Conservation (phyloP, 2,329 filamentous ascomycete species). For the Didymosphaeria variabile region DNA sequence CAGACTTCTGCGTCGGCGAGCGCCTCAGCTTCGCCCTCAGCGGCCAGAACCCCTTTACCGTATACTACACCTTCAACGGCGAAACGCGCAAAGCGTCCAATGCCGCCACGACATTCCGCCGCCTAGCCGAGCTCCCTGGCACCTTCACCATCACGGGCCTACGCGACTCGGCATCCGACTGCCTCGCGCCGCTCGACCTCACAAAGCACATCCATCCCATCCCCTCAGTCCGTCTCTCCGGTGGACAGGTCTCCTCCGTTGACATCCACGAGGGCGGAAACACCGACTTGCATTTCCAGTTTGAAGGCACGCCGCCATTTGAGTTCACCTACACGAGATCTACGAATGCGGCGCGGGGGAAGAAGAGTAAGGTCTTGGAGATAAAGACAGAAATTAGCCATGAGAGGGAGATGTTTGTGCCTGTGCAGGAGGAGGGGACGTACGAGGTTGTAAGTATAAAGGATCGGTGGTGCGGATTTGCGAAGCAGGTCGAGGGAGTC, state of each 20-base stretch:
- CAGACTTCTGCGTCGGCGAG: constrained; percentile 95
- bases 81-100: constrained; percentile 80
- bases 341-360: constrained; percentile 74
- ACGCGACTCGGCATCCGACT: constrained; percentile 87
- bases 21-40: constrained; percentile 91
- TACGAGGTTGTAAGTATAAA: constrained; percentile 98
- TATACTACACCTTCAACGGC: constrained; percentile 89
- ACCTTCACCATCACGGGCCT: constrained; percentile 87
- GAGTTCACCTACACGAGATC: constrained; percentile 97
- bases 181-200: constrained; percentile 80
- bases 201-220: constrained; percentile 88
- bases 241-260: constrained; percentile 79
- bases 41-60: constrained; percentile 89
- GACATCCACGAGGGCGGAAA: constrained; percentile 98
- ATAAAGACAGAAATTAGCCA: constrained; percentile 88
- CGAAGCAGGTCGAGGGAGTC: constrained; percentile 67
- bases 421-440: constrained; percentile 90
- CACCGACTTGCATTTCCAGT: constrained; percentile 92
- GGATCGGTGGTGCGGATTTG: constrained; percentile 90
- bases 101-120: constrained; percentile 83
- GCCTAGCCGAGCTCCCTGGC: constrained; percentile 90
- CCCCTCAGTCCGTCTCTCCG: constrained; percentile 88
- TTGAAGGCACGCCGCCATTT: constrained; percentile 94
- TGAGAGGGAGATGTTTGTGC: constrained; percentile 81
- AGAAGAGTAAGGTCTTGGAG: constrained; percentile 78